phyloP scores from a whole-genome alignment of 129 eudicot genomes.

The Flaveria trinervia region DNA sequence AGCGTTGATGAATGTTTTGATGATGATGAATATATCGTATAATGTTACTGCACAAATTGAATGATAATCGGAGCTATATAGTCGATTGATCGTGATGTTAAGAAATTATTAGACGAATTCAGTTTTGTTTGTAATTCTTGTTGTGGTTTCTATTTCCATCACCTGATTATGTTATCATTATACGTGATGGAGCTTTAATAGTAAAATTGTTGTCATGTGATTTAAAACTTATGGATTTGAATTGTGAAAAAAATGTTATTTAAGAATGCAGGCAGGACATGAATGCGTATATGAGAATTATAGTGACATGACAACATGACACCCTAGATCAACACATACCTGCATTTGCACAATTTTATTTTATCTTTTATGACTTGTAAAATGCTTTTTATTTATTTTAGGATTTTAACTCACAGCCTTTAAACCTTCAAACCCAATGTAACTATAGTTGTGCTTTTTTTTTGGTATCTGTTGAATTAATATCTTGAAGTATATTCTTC shows the following conservation, averaged over 20 bases:
- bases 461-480: not conserved
- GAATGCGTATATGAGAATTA: no score
- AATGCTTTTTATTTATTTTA: no score
- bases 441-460: not conserved
- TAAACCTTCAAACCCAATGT: not conserved
- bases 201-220: no score
- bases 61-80: not conserved
- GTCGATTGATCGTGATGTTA: not conserved
- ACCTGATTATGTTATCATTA: not conserved
- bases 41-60: not conserved
- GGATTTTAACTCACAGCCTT: no score
- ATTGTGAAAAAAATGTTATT: no score
- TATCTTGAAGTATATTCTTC: not conserved
- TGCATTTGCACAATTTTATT: no score
- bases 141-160: not conserved
- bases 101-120: not conserved
- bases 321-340: no score
- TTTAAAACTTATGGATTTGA: no score
- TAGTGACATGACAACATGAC: no score
- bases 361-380: no score
- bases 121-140: not conserved
- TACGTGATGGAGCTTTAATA: not conserved
- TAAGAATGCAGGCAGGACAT: no score
- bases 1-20: slow-evolving; percentile 1
- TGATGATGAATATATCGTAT: not conserved